A percentile compares a stretch with the other conserved stretches of the same genome.
phyloP scores from a whole-genome alignment of 2,329 filamentous ascomycete species.

The Paecilomyces sp. region DNA sequence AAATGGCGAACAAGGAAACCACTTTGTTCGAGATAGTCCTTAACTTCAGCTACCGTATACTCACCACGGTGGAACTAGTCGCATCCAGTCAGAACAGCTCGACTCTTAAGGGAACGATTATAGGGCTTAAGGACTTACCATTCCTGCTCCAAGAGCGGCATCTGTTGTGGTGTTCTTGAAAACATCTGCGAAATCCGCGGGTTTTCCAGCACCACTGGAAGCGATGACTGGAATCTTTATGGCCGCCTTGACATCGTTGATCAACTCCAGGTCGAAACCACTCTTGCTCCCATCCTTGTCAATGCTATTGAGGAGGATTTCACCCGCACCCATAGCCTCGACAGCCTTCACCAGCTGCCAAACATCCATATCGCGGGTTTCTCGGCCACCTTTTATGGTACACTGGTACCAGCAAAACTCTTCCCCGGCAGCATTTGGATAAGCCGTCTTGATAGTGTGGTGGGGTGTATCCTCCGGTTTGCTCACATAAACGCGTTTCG shows the following conservation, averaged over 20 bases:
- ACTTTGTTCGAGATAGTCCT: conserved; percentile 65
- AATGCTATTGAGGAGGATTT: conserved; percentile 95
- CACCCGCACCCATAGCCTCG: conserved; percentile 90
- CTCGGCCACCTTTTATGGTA: conserved; percentile 90
- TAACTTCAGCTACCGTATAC: conserved; percentile 91
- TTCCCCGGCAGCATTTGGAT: conserved; percentile 68
- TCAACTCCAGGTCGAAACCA: conserved; percentile 90
- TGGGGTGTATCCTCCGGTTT: conserved; percentile 62
- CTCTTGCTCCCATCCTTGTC: conserved; percentile 92
- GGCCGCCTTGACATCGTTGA: conserved; percentile 77
- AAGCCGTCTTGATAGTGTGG: conserved; percentile 65
- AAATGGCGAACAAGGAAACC: conserved; percentile 74
- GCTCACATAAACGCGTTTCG: conserved; percentile 78
- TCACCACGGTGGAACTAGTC: conserved; percentile 79
- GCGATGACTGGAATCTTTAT: conserved; percentile 92
- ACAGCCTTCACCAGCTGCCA: conserved; percentile 81
- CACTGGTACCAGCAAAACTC: conserved; percentile 92
- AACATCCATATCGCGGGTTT: conserved; percentile 90
- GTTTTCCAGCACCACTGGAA: conserved; percentile 82
- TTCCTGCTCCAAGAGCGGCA: conserved; percentile 88
- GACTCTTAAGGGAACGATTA: background rate
- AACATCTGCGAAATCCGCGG: conserved; percentile 82
- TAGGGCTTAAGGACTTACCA: conserved; percentile 47
- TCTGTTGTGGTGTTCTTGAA: conserved; percentile 81
- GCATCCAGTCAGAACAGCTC: conserved; percentile 7